Evolutionary conservation across 2,329 filamentous ascomycete species (phyloP).

Genomic region (Kalaharituber pfeilii): DNA sequence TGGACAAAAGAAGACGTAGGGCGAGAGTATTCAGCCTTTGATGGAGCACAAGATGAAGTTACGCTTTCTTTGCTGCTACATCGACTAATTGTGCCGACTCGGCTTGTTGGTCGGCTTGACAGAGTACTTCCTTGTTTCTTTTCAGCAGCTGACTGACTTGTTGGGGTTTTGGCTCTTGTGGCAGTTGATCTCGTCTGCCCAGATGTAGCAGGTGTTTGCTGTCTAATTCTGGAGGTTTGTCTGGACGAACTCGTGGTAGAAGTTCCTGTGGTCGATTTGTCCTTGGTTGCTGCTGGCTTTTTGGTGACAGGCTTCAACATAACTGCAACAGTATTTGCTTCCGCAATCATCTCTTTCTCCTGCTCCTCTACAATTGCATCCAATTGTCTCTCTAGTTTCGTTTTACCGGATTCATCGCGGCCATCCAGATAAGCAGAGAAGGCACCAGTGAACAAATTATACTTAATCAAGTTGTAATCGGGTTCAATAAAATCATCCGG

Average conservation of each 20-base stretch:
- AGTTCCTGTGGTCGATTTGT: background rate
- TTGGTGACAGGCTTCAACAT: background rate
- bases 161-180: background rate
- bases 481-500: constrained; percentile 48
- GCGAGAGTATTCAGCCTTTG: background rate
- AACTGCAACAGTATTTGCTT: background rate
- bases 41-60: background rate
- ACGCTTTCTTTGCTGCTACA: background rate
- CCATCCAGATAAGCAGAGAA: constrained; percentile 43
- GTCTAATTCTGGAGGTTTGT: background rate
- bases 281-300: background rate
- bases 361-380: constrained; percentile 27
- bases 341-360: constrained; percentile 26
- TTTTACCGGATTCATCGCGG: constrained; percentile 51
- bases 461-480: constrained; percentile 42
- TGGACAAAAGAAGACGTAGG: background rate
- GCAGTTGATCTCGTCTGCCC: background rate
- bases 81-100: background rate
- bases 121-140: background rate
- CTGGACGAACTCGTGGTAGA: background rate
- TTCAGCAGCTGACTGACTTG: background rate
- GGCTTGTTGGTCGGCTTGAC: background rate
- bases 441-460: constrained; percentile 44
- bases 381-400: constrained; percentile 43
- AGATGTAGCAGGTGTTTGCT: background rate